Conservation (phyloP, 768 basidiomycete genomes). For the Boletus pseudopeckii region DNA sequence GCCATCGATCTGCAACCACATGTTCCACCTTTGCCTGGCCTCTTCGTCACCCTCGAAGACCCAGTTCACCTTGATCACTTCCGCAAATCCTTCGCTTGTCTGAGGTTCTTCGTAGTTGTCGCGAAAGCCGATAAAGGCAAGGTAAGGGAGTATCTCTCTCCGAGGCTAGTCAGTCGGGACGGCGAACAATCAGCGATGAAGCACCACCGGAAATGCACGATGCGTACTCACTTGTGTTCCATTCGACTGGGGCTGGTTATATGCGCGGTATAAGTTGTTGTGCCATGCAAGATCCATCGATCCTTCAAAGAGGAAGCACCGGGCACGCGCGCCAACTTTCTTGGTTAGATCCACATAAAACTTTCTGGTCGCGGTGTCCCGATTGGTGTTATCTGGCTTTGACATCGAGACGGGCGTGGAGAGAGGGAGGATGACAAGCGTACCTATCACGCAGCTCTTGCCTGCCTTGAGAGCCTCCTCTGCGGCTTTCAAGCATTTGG, state of each 20-base stretch:
- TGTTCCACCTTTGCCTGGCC: conserved; percentile 68
- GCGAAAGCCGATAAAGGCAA: conserved; percentile 56
- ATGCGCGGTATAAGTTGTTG: conserved; percentile 88
- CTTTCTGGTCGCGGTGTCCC: conserved; percentile 63
- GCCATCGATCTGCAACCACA: conserved; percentile 82
- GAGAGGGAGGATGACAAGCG: conserved; percentile 16
- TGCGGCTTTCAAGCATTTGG: conserved; percentile 69
- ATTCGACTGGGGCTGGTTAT: conserved; percentile 46
- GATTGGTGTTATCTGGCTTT: conserved; percentile 84
- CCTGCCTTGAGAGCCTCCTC: conserved; percentile 51
- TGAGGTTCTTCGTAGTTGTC: conserved; percentile 65
- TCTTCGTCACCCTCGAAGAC: conserved; percentile 73
- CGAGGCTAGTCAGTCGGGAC: conserved; percentile 32
- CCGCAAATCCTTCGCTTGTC: conserved; percentile 67
- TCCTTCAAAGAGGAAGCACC: conserved; percentile 75
- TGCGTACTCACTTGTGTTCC: conserved; percentile 7
- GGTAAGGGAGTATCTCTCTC: conserved; percentile 55
- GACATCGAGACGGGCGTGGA: background rate
- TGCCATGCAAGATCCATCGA: conserved; percentile 86
- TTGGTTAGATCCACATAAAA: conserved; percentile 68
- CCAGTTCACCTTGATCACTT: conserved; percentile 78
- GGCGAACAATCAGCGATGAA: background rate
- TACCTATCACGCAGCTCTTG: conserved; percentile 76
- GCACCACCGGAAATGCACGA: background rate
- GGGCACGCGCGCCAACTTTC: conserved; percentile 47